These are phyloP conservation scores for Trichoderma harzianum DNA, from an alignment of 2,329 filamentous ascomycete species.

Conservation along the genomic window DNA sequence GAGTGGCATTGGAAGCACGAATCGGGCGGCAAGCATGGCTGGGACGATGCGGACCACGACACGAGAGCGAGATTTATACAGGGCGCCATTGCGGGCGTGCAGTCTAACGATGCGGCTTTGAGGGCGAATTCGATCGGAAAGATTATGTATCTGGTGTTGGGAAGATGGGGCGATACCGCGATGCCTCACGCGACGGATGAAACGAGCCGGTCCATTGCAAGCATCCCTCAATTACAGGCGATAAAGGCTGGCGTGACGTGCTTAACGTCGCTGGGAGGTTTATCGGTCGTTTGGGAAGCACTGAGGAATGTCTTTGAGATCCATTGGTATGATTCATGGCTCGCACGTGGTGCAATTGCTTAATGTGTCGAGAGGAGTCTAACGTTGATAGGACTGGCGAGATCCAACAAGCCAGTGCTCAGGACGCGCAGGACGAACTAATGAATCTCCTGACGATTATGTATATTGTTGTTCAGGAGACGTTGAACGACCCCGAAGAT, in stretches of 20 bases:
- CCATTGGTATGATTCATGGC: constrained; percentile 45
- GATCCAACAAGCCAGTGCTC: constrained; percentile 40
- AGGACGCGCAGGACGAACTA: constrained; percentile 57
- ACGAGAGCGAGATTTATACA: constrained; percentile 56
- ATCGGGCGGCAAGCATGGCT: constrained; percentile 43
- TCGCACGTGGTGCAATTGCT: neutral
- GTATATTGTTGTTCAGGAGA: constrained; percentile 57
- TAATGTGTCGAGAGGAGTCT: constrained; percentile 22
- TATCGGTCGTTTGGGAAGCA: constrained; percentile 50
- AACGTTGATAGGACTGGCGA: constrained; percentile 45
- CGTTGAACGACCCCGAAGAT: constrained; percentile 49
- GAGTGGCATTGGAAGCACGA: constrained; percentile 69
- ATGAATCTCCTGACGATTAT: constrained; percentile 62
- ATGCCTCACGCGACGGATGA: constrained; percentile 43
- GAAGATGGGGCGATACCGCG: constrained; percentile 68
- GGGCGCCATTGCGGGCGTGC: constrained; percentile 44
- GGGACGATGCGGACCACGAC: constrained; percentile 62
- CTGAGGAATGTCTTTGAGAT: constrained; percentile 48
- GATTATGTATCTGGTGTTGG: constrained; percentile 61
- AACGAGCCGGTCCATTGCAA: constrained; percentile 49
- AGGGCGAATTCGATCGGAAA: constrained; percentile 54
- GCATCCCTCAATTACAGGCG: constrained; percentile 53
- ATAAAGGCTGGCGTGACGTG: constrained; percentile 55
- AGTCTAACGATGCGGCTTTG: constrained; percentile 45
- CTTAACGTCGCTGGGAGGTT: constrained; percentile 49